Evolutionary conservation across 2,329 filamentous ascomycete species (phyloP).

Genomic region (Diaporthe sp.): DNA sequence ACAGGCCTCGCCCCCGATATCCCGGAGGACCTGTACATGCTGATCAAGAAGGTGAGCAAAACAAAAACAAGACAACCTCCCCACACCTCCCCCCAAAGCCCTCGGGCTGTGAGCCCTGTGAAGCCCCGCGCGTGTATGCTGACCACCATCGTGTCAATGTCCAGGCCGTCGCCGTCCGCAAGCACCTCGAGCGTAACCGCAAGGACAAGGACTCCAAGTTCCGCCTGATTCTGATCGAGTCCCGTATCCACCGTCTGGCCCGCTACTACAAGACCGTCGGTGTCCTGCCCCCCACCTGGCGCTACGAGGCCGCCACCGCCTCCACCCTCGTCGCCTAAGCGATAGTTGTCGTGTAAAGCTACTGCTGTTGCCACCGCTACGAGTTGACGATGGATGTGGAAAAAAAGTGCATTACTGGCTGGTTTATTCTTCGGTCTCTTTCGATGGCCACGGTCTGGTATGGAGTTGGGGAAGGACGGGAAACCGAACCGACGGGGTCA

Average conservation of each 20-base stretch:
- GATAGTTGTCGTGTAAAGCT: conserved; percentile 37
- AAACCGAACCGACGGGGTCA: conserved; percentile 7
- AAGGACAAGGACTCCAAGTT: conserved; percentile 99
- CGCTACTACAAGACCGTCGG: conserved; percentile 98
- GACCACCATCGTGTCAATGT: conserved; percentile 39
- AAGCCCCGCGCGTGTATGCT: neutral
- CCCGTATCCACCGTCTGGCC: conserved; percentile 98
- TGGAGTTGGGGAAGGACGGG: conserved; percentile 56
- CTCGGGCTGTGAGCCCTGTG: neutral
- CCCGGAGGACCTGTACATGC: conserved; percentile 99
- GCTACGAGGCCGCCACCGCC: conserved; percentile 98
- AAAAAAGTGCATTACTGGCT: conserved; percentile 41
- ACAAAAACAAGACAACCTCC: neutral
- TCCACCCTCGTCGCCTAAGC: conserved; percentile 92
- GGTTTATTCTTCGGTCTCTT: conserved; percentile 20
- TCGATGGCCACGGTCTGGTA: conserved; percentile 45
- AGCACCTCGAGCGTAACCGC: conserved; percentile 99
- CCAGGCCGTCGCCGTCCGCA: conserved; percentile 96
- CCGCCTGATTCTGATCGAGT: conserved; percentile 99
- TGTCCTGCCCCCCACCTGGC: conserved; percentile 92
- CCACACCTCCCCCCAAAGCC: neutral
- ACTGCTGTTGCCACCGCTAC: conserved; percentile 40
- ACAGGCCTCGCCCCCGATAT: conserved; percentile 98
- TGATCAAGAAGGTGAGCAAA: conserved; percentile 95
- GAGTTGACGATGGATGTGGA: conserved; percentile 42